Conservation (phyloP, 2,329 filamentous ascomycete genomes). For the Aspergillus sp. region DNA sequence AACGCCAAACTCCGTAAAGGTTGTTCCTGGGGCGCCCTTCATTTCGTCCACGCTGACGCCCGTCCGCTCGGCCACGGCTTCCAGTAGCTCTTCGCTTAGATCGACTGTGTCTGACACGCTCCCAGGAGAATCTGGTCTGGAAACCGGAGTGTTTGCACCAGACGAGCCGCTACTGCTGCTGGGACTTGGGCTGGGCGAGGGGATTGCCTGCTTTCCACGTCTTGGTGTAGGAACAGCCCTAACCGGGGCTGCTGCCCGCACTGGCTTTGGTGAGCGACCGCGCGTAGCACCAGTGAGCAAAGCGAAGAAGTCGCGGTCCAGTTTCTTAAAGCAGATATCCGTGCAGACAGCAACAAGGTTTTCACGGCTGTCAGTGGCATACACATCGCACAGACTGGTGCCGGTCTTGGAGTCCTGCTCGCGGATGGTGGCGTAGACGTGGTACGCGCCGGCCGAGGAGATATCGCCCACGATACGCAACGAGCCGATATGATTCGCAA, state of each 20-base stretch:
- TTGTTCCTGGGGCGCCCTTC: not conserved
- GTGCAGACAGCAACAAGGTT: conserved; percentile 9
- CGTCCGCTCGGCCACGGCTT: conserved; percentile 30
- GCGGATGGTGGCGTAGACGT: conserved; percentile 34
- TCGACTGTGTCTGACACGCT: not conserved
- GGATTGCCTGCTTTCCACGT: not conserved
- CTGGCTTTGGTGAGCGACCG: not conserved
- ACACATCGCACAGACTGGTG: conserved; percentile 56
- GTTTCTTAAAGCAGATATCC: conserved; percentile 9
- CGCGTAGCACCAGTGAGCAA: not conserved
- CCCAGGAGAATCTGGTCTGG: not conserved
- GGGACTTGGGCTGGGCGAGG: not conserved
- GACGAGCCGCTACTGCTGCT: not conserved
- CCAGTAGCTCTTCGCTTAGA: conserved; percentile 15
- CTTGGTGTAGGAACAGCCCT: not conserved
- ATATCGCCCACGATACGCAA: conserved; percentile 23
- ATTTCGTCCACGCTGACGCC: conserved; percentile 1
- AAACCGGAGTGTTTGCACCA: not conserved
- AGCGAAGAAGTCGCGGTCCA: conserved; percentile 3
- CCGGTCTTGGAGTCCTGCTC: conserved; percentile 13
- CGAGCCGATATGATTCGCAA: conserved; percentile 29
- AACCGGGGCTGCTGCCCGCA: not conserved
- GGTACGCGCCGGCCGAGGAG: conserved; percentile 15
- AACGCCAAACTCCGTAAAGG: conserved; percentile 3
- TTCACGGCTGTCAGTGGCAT: conserved; percentile 43